These are phyloP conservation scores for Carex cristatella DNA, from an alignment of 176 grass and related monocot genomes.

Conservation along the genomic window DNA sequence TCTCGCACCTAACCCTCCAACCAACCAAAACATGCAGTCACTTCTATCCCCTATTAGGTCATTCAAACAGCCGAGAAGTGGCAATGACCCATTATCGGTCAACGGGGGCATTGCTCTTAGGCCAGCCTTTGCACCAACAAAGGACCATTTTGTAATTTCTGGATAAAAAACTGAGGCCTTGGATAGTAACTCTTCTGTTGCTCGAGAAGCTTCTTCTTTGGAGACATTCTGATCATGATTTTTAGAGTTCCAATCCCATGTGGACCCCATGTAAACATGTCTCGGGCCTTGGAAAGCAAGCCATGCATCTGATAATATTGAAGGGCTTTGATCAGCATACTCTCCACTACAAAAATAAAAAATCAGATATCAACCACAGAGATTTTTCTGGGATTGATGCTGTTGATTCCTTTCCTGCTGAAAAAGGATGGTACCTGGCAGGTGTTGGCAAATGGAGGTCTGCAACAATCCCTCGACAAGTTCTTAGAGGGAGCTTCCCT, in stretches of 20 bases:
- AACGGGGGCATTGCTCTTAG: slow-evolving; percentile 85
- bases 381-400: not conserved
- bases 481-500: slow-evolving; percentile 79
- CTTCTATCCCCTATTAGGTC: slow-evolving; percentile 35
- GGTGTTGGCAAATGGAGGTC: slow-evolving; percentile 60
- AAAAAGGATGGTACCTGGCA: slow-evolving; percentile 27
- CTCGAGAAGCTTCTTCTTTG: slow-evolving; percentile 56
- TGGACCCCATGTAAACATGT: slow-evolving; percentile 61
- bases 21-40: slow-evolving; percentile 62
- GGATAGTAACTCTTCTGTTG: slow-evolving; percentile 61
- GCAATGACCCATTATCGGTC: slow-evolving; percentile 66
- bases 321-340: slow-evolving; percentile 57
- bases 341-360: slow-evolving; percentile 37
- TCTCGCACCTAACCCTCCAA: slow-evolving; percentile 83
- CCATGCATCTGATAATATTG: slow-evolving; percentile 87
- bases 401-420: not conserved
- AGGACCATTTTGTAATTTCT: slow-evolving; percentile 61
- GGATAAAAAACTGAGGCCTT: slow-evolving; percentile 78
- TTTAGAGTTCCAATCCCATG: slow-evolving; percentile 83
- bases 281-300: slow-evolving; percentile 71
- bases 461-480: slow-evolving; percentile 65
- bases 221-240: slow-evolving; percentile 45
- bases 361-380: slow-evolving; percentile 9
- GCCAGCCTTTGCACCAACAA: slow-evolving; percentile 60
- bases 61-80: slow-evolving; percentile 76